These are phyloP conservation scores for Arthromyces matolae DNA, from an alignment of 768 basidiomycete genomes.

Conservation along the genomic window DNA sequence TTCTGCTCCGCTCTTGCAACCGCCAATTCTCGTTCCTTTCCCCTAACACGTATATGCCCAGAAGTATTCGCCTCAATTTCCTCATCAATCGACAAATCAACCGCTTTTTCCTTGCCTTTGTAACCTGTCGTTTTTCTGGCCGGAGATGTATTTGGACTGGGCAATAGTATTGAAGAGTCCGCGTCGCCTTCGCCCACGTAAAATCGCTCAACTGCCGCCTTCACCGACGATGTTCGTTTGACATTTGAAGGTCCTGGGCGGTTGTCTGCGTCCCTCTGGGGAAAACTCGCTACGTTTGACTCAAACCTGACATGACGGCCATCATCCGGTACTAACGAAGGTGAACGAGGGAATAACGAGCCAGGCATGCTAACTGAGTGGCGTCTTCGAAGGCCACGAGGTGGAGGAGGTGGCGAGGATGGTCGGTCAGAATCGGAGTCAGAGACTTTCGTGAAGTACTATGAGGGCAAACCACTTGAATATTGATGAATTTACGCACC, in stretches of 20 bases:
- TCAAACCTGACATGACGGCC: slow-evolving; percentile 42
- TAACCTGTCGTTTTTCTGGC: slow-evolving; percentile 15
- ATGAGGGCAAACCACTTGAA: background rate
- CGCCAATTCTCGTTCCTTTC: slow-evolving; percentile 60
- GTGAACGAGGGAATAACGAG: slow-evolving; percentile 69
- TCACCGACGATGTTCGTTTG: slow-evolving; percentile 38
- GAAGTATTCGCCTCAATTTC: slow-evolving; percentile 33
- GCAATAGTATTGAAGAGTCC: slow-evolving; percentile 49
- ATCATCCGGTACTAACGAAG: slow-evolving; percentile 50
- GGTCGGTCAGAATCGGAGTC: slow-evolving; percentile 17
- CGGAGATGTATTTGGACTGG: slow-evolving; percentile 39
- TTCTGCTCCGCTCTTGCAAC: slow-evolving; percentile 52
- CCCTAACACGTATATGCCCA: slow-evolving; percentile 45
- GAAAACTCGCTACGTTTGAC: slow-evolving; percentile 14
- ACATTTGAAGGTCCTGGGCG: slow-evolving; percentile 23
- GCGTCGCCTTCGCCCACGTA: slow-evolving; percentile 42
- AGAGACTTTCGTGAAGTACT: slow-evolving; percentile 17
- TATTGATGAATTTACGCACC: slow-evolving; percentile 1
- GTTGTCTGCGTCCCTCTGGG: slow-evolving; percentile 1
- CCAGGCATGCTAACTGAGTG: slow-evolving; percentile 71
- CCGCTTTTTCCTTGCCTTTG: slow-evolving; percentile 46
- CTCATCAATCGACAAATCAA: slow-evolving; percentile 20
- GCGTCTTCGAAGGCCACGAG: slow-evolving; percentile 33
- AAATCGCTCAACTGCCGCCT: slow-evolving; percentile 48
- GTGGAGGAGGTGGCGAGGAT: slow-evolving; percentile 30